Evolutionary conservation across 1,284 basidiomycete species (phyloP).

Genomic region (Microbotryum scabiosae): DNA sequence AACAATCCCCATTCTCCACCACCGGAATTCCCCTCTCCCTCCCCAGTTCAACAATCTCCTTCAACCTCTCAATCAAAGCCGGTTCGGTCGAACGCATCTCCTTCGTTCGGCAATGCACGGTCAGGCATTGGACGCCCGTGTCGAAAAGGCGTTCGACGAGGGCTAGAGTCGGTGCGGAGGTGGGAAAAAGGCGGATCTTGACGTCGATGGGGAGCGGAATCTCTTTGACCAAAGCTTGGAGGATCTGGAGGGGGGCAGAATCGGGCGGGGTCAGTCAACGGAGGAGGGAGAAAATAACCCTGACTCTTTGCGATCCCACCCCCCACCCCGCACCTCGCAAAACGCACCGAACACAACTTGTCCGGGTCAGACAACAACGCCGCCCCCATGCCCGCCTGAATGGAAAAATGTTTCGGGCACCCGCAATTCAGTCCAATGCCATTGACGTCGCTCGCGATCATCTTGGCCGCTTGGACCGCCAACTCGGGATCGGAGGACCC

Average conservation of each 20-base stretch:
- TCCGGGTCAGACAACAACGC: conserved; percentile 87
- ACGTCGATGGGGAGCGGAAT: conserved; percentile 75
- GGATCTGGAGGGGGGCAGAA: conserved; percentile 59
- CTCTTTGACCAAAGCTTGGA: conserved; percentile 62
- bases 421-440: conserved; percentile 91
- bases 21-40: conserved; percentile 58
- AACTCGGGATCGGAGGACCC: conserved; percentile 81
- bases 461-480: conserved; percentile 82
- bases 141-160: conserved; percentile 77
- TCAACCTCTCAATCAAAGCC: conserved; percentile 69
- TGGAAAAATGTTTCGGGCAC: conserved; percentile 66
- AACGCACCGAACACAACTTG: conserved; percentile 55
- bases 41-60: conserved; percentile 76
- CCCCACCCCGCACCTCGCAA: no score
- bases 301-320: no score
- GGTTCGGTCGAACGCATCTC: conserved; percentile 79
- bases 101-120: conserved; percentile 90
- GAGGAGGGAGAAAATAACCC: neutral
- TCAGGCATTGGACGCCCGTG: conserved; percentile 81
- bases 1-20: conserved; percentile 89
- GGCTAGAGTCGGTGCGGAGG: conserved; percentile 52
- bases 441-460: conserved; percentile 78
- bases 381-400: conserved; percentile 92
- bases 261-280: conserved; percentile 42
- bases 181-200: conserved; percentile 85